Conservation (phyloP, 169 alveolate species). For the Cystoisospora suis region DNA sequence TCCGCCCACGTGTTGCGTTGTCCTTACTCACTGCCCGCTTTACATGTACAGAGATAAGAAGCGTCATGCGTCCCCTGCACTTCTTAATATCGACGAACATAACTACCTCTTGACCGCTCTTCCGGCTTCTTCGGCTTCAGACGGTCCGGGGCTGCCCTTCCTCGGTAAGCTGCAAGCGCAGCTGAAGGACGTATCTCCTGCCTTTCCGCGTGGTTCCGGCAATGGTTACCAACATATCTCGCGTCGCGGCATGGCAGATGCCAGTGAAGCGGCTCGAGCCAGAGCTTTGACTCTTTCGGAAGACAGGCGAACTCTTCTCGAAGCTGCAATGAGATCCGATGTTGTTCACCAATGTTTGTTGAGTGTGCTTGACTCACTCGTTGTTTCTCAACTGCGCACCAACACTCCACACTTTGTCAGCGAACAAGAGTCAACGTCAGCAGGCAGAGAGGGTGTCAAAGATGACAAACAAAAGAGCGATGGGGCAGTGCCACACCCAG, state of each 20-base stretch:
- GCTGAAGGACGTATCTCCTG: background rate
- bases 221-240: background rate
- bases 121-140: background rate
- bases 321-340: constrained; percentile 25
- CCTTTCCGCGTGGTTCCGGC: too few relatives aligned
- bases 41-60: background rate
- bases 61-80: background rate
- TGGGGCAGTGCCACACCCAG: background rate
- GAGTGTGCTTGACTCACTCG: constrained; percentile 21
- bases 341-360: constrained; percentile 43
- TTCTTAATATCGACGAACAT: constrained; percentile 9
- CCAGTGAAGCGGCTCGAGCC: constrained; percentile 35
- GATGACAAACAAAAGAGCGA: background rate
- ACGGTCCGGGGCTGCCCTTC: background rate
- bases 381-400: background rate
- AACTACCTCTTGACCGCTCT: background rate
- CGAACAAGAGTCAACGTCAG: background rate
- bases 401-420: constrained; percentile 2
- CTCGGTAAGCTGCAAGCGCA: background rate
- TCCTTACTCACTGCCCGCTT: constrained; percentile 29
- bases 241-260: background rate
- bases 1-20: background rate
- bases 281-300: background rate
- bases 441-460: background rate
- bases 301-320: background rate